Percentiles rank a stretch among this genome's conserved stretches.
Evolutionary conservation across 2,329 filamentous ascomycete species (phyloP).

Genomic region (Talaromyces piceae): DNA sequence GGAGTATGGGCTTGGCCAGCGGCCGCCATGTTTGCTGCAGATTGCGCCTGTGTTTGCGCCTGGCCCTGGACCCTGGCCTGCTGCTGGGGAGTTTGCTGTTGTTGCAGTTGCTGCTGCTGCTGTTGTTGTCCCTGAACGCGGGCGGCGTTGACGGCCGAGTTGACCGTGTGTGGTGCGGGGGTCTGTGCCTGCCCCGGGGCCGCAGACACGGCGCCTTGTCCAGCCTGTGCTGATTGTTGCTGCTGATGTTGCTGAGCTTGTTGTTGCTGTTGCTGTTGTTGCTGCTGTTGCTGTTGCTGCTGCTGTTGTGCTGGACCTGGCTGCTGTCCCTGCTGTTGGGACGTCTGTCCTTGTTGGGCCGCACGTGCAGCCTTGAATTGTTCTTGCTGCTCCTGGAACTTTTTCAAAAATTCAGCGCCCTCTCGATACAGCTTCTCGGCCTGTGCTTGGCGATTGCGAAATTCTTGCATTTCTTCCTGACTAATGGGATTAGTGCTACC

Average conservation of each 20-base stretch:
- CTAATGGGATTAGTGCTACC: slow-evolving; percentile 29
- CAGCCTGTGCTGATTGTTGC: neutral
- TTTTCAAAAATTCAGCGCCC: slow-evolving; percentile 39
- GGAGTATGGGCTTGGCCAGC: slow-evolving; percentile 14
- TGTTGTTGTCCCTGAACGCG: slow-evolving; percentile 26
- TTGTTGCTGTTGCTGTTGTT: slow-evolving; percentile 14
- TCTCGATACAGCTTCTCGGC: slow-evolving; percentile 37
- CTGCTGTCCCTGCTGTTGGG: slow-evolving; percentile 12
- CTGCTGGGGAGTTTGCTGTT: slow-evolving; percentile 13
- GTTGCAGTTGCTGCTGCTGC: slow-evolving; percentile 26
- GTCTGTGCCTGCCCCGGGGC: slow-evolving; percentile 23
- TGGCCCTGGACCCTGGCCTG: neutral
- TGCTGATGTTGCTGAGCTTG: neutral
- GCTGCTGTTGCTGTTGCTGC: slow-evolving; percentile 7
- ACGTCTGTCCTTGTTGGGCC: slow-evolving; percentile 4
- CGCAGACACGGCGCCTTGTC: neutral
- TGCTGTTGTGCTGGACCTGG: slow-evolving; percentile 5
- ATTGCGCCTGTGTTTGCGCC: neutral
- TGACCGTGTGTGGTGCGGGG: slow-evolving; percentile 41
- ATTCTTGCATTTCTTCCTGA: slow-evolving; percentile 35
- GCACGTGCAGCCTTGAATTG: slow-evolving; percentile 30
- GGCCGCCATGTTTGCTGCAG: too few relatives aligned
- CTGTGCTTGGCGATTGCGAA: slow-evolving; percentile 34
- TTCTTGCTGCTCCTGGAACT: slow-evolving; percentile 44
- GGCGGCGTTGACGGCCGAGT: slow-evolving; percentile 41